These are phyloP conservation scores for Pinus taeda DNA, from an alignment of 75 land plant species.

Conservation along the genomic window DNA sequence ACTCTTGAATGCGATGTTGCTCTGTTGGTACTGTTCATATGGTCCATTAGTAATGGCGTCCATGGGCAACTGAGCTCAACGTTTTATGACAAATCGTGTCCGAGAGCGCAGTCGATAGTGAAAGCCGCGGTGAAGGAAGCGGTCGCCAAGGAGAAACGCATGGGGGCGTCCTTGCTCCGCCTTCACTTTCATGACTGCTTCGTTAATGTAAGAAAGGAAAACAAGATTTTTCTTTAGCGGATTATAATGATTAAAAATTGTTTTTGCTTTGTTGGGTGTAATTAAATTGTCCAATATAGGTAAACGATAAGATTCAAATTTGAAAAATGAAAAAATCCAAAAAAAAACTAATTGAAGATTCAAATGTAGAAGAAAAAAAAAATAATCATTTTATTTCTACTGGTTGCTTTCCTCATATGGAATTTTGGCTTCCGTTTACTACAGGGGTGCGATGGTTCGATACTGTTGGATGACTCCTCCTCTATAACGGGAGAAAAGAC, in stretches of 20 bases:
- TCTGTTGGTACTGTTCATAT: neutral
- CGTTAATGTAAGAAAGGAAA: constrained; percentile 9
- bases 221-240: too few species aligned
- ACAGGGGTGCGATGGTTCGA: constrained; percentile 70
- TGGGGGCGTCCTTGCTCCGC: constrained; percentile 16
- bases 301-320: too few species aligned
- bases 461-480: constrained; percentile 44
- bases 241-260: too few species aligned
- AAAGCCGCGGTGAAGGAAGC: constrained; percentile 7
- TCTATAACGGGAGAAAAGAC: constrained; percentile 34
- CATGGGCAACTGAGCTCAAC: constrained; percentile 7
- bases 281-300: too few species aligned
- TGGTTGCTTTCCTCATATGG: too few species aligned
- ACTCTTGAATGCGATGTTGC: too few species aligned
- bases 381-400: too few species aligned
- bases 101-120: neutral
- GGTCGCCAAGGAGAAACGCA: constrained; percentile 6
- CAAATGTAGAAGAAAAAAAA: too few species aligned
- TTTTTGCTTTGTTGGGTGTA: too few species aligned
- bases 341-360: too few species aligned
- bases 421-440: neutral
- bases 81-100: constrained; percentile 2
- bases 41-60: neutral
- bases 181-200: constrained; percentile 22
- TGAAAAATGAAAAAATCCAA: too few species aligned